Evolutionary conservation across 495 filamentous ascomycete species (phyloP), one percentile per base, ranked within the genome.

Genomic region (Aspergillus biplanus): DNA sequence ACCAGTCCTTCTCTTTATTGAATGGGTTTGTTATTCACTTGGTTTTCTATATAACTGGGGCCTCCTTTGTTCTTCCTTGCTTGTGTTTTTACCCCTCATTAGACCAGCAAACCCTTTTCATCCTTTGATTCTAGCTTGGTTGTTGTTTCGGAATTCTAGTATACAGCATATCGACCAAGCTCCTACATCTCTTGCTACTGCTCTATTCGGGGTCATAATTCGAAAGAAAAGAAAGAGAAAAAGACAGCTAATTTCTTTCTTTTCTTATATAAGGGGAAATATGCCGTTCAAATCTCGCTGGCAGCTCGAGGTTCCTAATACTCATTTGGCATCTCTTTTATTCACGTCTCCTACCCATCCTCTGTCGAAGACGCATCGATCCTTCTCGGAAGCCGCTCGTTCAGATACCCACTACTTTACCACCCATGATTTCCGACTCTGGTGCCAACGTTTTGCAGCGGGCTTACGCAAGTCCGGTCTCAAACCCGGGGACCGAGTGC

Each of bases 371-470:
- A 78, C 73, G 13, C 69, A 78, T 12, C 71, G 65, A 61, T 73
- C 70, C 54, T 78, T 81, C 69, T 80, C 89, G 13, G 87, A 90
- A 62, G 80, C 81, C 9, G 78, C 82, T 13, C 74, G 78, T 1
- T 85, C 87, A 13, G 80, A 84, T 16, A 82, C 80, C 6, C 81
- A 86, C 60, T 83, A 77, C 65, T 78, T 90, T 35, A 85, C 82
- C 8, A 70, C 73, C 6, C 74, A 81, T 71, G 76, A 80, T 62
- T 90, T 88, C 75, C 89, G 91, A 48, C 76, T 87, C 61, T 89
- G 89, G 80, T 80, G 85, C 53, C 86, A 92, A 70, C 85, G 90
- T 9, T 73, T 96, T 21, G 92, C 92, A 9, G 73, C 86, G 1
- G 92, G 92, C 3, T 78, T 96, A 37, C 80, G 78, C 34, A 80